Evolutionary conservation across 345 rosid genomes (phyloP).

Genomic region (Adansonia digitata): DNA sequence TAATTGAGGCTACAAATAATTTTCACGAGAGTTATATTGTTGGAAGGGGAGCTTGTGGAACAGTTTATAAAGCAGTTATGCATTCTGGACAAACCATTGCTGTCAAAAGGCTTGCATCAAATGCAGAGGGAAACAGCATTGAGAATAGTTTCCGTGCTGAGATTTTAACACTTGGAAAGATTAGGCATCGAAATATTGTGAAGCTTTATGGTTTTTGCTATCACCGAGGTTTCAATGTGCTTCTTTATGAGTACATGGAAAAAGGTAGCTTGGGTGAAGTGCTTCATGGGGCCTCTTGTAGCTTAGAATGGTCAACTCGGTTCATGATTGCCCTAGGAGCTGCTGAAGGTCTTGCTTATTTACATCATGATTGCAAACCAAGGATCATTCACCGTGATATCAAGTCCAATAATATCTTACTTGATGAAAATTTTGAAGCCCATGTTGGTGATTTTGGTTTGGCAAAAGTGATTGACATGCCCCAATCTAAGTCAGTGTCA

Average conservation of each 20-base stretch:
- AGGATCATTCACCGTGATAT: conserved; percentile 92
- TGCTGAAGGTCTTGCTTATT: conserved; percentile 92
- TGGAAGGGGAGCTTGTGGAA: conserved; percentile 96
- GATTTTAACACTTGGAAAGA: conserved; percentile 82
- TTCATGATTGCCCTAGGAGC: conserved; percentile 87
- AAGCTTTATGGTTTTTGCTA: conserved; percentile 87
- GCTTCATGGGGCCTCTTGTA: conserved; percentile 58
- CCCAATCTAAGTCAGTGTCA: conserved; percentile 89
- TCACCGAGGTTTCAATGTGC: conserved; percentile 81
- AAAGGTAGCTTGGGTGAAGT: conserved; percentile 86
- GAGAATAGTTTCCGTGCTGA: conserved; percentile 91
- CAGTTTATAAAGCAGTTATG: conserved; percentile 82
- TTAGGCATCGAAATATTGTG: conserved; percentile 90
- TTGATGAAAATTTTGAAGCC: conserved; percentile 85
- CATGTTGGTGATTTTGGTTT: conserved; percentile 98
- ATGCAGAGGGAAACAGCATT: conserved; percentile 72
- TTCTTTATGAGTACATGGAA: conserved; percentile 82
- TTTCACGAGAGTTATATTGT: conserved; percentile 72
- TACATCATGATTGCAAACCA: conserved; percentile 95
- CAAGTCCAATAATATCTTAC: conserved; percentile 85
- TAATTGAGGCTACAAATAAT: conserved; percentile 67
- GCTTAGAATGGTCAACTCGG: conserved; percentile 76
- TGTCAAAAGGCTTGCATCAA: conserved; percentile 71
- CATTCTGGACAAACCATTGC: conserved; percentile 66
- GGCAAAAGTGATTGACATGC: conserved; percentile 95